A percentile compares a stretch with the other conserved stretches of the same genome.
These are phyloP conservation scores for Acer yangbiense DNA, from an alignment of 345 rosid genomes.

Conservation along the genomic window DNA sequence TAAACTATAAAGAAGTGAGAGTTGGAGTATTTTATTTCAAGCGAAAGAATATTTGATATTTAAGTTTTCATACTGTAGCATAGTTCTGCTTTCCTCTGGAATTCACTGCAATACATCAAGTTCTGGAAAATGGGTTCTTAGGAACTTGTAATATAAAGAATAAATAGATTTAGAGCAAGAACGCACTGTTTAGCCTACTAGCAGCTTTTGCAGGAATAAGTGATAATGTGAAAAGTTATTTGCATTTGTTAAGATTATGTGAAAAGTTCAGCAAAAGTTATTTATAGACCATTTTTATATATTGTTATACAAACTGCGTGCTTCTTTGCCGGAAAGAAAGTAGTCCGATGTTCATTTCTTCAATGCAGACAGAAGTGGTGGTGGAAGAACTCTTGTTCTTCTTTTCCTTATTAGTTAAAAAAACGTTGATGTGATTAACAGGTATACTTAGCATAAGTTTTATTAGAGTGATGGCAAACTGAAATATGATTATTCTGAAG, in stretches of 20 bases:
- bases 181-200: neutral
- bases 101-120: too few species aligned
- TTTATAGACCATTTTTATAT: neutral
- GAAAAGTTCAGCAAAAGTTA: too few species aligned
- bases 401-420: neutral
- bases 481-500: too few species aligned
- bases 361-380: neutral
- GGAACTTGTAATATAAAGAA: neutral
- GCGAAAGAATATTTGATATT: neutral
- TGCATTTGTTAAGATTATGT: neutral
- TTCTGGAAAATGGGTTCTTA: neutral
- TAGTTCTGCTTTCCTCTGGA: too few species aligned
- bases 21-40: neutral
- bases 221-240: neutral
- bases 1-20: neutral
- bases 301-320: neutral
- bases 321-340: neutral
- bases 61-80: neutral
- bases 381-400: neutral
- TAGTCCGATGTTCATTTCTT: neutral
- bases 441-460: neutral
- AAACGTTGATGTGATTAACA: neutral
- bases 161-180: slow-evolving; percentile 1
- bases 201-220: neutral
- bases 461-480: neutral